Evolutionary conservation across 495 filamentous ascomycete species (phyloP), one percentile per base, ranked within the genome.

Genomic region (Aspergillus leporis): DNA sequence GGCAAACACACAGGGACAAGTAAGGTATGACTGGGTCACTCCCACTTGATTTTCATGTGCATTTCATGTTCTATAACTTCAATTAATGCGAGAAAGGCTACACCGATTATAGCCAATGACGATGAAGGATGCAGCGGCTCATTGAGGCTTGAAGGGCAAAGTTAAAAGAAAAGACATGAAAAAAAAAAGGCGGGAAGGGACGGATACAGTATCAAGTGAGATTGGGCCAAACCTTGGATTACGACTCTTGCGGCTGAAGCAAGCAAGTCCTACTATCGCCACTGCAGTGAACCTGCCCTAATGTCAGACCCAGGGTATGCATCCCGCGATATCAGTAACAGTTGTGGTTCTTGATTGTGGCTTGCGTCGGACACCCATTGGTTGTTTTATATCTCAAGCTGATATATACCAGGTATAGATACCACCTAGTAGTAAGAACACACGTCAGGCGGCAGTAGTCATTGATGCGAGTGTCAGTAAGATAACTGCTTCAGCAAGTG

Each of bases 371-470:
- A 23, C 9, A 47, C 12, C 19, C 5, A 47, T 47, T 47, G 18
- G 43, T 47, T 16, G 18, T 23, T 23, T 23, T 23, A 7, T 1
- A 47, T 47, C 43, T 47, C 43, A 8, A 22, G 43, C 10, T 47
- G 21, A 47, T 47, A n/a, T n/a, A n/a, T n/a, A 47, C 43, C 43
- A n/a, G 16, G 36, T 22, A 47, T n/a, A n/a, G n/a, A n/a, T 47
- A 47, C 19, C 21, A 23, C 7, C 21, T 14, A 47, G 43, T 10
- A 47, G 0, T 47, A 47, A 23, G 4, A 12, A 47, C 43, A 22
- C 43, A 47, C 43, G 43, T 47, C 43, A 47, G 43, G 23, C 12
- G 19, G 43, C n/a, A n/a, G n/a, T 14, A 23, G 19, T 23, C 18
- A 23, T 23, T 9, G 5, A 47, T 16, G 7, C 19, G 21, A 8